Base-by-base conservation (phyloP, 1,139 yeast species). In the Martiniozyma asiatica region DNA sequence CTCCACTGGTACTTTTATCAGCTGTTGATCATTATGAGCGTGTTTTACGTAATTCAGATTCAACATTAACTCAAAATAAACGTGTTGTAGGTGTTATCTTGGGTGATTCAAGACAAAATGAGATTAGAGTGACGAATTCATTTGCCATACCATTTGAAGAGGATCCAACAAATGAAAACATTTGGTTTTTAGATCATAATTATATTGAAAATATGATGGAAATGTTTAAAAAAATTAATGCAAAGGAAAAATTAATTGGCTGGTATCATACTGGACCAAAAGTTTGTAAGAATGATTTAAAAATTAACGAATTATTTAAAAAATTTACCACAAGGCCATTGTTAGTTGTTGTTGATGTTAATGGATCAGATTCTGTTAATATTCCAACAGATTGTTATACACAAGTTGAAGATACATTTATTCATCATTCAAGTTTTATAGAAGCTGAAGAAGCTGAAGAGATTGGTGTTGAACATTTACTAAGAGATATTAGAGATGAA, bases 391-490 rank as follows among this genome's bases (percentile, higher is more conserved):
- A 87, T 52, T 96, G 97, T 11, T 92, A 92, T 52, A 66, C 76
- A 45, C 93, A 97, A 4, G 76, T 89, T 24, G 97, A 92, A 49
- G 98, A 89, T 58, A 87, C 97, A 1, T 89, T 89, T 60, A 73
- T 84, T 24, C 98, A 92, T 56, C 77, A 87, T 23, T 94, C 97
- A 10, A 81, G 95, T 10, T 65, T 73, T 20, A 85, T 92, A 41
- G 93, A 84, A 51, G 99, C 99, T 4, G 98, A 92, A 53, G 98
- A 92, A 54, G 98, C 98, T 3, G 98, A 92, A 58, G 99, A 92
- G 57, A 92, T 92, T 45, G 98, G 98, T 39, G 99, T 92, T 8
- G 99, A 92, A 53, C 99, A 92, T 51, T 60, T 92, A 39, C 61
- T 92, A 41, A 74, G 97, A 48, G 98, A 92, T 49, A 84, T 85